Conservation (phyloP, 2,329 filamentous ascomycete genomes). For the Aspergillus glaucus region DNA sequence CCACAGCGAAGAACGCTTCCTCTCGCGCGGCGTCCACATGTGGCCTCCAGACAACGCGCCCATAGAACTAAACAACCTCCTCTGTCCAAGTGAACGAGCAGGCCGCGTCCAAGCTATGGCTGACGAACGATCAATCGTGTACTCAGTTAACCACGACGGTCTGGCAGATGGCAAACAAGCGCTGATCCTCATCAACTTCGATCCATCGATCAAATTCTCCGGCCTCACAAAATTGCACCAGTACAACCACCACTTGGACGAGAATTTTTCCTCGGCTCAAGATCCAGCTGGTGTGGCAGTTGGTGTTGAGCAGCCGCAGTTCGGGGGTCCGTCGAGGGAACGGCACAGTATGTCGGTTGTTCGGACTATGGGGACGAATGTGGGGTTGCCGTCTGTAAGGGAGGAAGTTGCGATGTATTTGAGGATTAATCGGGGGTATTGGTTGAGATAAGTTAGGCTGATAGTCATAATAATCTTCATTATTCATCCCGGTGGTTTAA, state of each 20-base stretch:
- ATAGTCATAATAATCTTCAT: too few species aligned
- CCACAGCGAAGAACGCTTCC: slow-evolving; percentile 34
- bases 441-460: slow-evolving; percentile 14
- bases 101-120: slow-evolving; percentile 29
- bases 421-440: slow-evolving; percentile 21
- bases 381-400: slow-evolving; percentile 17
- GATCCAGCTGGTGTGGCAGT: slow-evolving; percentile 1
- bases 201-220: slow-evolving; percentile 29
- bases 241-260: not conserved
- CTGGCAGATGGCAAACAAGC: slow-evolving; percentile 20
- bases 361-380: slow-evolving; percentile 6
- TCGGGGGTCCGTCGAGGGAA: slow-evolving; percentile 8
- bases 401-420: slow-evolving; percentile 24
- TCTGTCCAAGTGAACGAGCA: slow-evolving; percentile 32
- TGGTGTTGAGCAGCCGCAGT: slow-evolving; percentile 10
- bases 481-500: too few species aligned
- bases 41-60: slow-evolving; percentile 39
- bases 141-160: slow-evolving; percentile 28
- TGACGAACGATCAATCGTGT: slow-evolving; percentile 37
- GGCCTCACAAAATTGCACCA: slow-evolving; percentile 10
- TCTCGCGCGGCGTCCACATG: slow-evolving; percentile 32
- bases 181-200: slow-evolving; percentile 36
- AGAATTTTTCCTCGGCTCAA: not conserved
- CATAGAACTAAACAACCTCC: slow-evolving; percentile 29
- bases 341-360: slow-evolving; percentile 6